Evolutionary conservation across 176 grass and related monocot species (phyloP).

Genomic region (Carex pumila): DNA sequence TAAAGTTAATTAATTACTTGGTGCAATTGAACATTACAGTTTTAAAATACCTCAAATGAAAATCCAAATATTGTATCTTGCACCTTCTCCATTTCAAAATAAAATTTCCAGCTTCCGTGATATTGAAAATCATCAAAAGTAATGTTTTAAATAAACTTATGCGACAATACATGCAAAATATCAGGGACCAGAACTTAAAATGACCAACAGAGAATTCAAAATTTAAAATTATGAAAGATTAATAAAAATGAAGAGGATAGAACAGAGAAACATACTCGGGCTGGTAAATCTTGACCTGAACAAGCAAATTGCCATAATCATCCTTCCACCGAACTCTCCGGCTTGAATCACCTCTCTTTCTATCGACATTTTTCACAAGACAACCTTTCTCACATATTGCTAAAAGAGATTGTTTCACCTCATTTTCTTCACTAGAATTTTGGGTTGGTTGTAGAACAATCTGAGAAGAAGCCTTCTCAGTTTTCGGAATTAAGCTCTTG

Average conservation of each 20-base stretch:
- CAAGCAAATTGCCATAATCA: slow-evolving; percentile 13
- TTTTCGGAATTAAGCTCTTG: not conserved
- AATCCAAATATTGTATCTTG: not conserved
- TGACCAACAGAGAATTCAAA: not conserved
- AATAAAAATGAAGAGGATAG: not conserved
- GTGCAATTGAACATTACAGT: not conserved
- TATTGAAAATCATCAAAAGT: not conserved
- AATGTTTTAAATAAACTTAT: not conserved
- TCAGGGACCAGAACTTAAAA: not conserved
- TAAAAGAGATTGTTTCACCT: slow-evolving; percentile 19
- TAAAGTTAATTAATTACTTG: not conserved
- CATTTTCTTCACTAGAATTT: slow-evolving; percentile 1
- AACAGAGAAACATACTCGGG: slow-evolving; percentile 5
- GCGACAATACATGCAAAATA: not conserved
- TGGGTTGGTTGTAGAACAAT: not conserved
- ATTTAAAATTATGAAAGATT: not conserved
- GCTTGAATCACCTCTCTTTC: not conserved
- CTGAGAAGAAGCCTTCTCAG: not conserved
- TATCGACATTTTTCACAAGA: not conserved
- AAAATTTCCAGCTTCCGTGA: not conserved
- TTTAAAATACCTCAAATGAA: not conserved
- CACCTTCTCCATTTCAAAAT: not conserved
- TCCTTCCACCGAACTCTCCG: slow-evolving; percentile 20
- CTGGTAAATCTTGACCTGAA: slow-evolving; percentile 13
- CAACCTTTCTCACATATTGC: not conserved